Base-by-base conservation (phyloP, 495 filamentous ascomycete species). In the Cercophora newfieldiana region DNA sequence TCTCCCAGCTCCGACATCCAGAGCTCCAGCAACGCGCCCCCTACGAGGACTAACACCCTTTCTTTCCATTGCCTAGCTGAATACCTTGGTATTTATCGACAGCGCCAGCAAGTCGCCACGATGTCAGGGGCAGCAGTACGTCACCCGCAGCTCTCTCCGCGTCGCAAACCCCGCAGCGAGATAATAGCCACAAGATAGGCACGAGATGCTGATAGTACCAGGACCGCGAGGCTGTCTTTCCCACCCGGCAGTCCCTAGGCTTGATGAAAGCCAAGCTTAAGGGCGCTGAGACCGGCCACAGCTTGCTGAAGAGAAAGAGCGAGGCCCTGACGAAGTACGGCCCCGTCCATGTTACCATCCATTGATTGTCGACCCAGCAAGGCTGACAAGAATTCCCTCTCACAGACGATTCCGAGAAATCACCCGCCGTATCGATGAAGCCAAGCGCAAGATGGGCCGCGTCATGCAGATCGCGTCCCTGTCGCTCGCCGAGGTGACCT, bases 381-480 rank as follows among this genome's bases (percentile, higher is more conserved):
- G 0, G 21, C 25, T 19, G 25, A 12, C n/a, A 7, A 10, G 1
- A 12, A 8, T 44, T 24, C 18, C 31, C 21, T 33, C 25, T 62
- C 65, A 30, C 50, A 21, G n/a, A 33, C 65, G 16, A 67, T 65
- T 26, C 65, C 65, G 22, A 29, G 95, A 99, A 74, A 99, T 99
- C 72, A 97, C 95, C 61, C 85, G 89, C 65, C 92, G 95, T 63
- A 98, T 99, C 79, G 95, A 98, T 81, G 94, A 98, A 77, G 95
- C 95, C 28, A 99, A 99, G 80, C 92, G 92, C 68, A 99, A 99
- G 83, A 99, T 99, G 95, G 95, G 95, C 50, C 89, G 95, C 14
- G 96, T 99, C 16, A 98, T 99, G 95, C 94, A 97, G 74, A 95
- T 99, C 77, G 95, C 95, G 14, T 93, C 96, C 28, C 97, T 99